Percentiles rank a stretch among this genome's conserved stretches.
Evolutionary conservation across 2,329 filamentous ascomycete species (phyloP).

Genomic region (Raffaelea arxii): DNA sequence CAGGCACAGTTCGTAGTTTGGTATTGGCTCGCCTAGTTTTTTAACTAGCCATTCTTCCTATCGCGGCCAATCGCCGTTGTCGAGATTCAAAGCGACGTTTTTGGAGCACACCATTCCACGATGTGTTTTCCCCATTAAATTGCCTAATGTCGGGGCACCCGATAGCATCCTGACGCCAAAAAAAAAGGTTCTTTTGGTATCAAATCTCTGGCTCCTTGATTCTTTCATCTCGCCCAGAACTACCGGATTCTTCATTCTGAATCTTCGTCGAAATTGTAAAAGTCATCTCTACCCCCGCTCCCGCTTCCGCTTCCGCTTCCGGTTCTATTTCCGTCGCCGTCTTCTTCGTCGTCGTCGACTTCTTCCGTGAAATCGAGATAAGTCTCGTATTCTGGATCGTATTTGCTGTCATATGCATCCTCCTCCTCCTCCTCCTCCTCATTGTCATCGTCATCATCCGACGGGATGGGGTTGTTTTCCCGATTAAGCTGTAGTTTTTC

Average conservation of each 20-base stretch:
- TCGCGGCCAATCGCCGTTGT: no score
- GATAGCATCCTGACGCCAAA: not conserved
- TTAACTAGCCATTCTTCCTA: no score
- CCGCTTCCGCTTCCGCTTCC: not conserved
- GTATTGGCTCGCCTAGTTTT: no score
- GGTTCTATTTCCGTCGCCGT: not conserved
- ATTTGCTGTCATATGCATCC: not conserved
- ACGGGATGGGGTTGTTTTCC: conserved; percentile 1
- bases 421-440: not conserved
- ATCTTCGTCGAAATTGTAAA: no score
- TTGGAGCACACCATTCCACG: no score
- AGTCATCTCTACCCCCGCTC: no score
- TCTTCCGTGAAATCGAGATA: not conserved
- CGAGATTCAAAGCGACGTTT: no score
- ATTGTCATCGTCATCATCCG: not conserved
- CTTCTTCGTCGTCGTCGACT: not conserved
- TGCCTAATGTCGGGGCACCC: no score
- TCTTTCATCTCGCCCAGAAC: not conserved
- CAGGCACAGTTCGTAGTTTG: no score
- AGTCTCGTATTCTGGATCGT: not conserved
- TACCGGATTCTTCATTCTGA: not conserved
- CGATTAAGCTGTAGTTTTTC: conserved; percentile 5
- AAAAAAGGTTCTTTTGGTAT: not conserved
- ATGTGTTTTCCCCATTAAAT: no score
- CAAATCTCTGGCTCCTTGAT: not conserved